Evolutionary conservation across 345 rosid genomes (phyloP), one percentile per base, ranked within the genome.

Genomic region (Gossypium herbaceum): DNA sequence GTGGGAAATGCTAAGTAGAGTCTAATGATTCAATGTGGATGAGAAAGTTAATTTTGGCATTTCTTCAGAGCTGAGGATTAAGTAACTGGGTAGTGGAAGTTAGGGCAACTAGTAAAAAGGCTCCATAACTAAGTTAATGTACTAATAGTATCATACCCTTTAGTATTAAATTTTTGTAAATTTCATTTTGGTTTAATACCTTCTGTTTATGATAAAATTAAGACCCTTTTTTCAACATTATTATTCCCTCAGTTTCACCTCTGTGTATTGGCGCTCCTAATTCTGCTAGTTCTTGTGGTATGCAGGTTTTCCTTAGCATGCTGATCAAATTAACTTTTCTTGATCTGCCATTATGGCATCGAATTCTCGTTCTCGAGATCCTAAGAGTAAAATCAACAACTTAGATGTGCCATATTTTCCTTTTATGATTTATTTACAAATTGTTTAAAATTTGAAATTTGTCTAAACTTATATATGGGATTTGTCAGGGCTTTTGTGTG

Each of bases 301-400:
- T 82, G 87, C 91, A 92, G 98, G 99, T 95, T 78, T 95, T 95
- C 79, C 92, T 95, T 44, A 95, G 92, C 79, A 95, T 95, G 99
- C 84, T 95, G 61, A 89, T 95, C 85, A 95, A 91, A 83, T 88
- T 86, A 77, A 88, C 93, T 72, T 91, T 88, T 85, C 92, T 91
- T 73, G 99, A 95, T 87, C 85, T 95, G 80, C 97, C 98, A 74
- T 80, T 93, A 73, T 95, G 99, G 99, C 98, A 95, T 85, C 97
- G 97, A 67, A 95, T 95, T 85, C 99, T 95, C 73, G 99, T 95
- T 84, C 99, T 95, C 78, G 99, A 95, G 88, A 86, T 95, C 81
- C 85, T 95, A 80, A 87, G 98, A 97, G 98, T 94, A 90, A 88
- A 80, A 62, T 75, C 54, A 61, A 72, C 66, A 61, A 22, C 65